A percentile compares a stretch with the other conserved stretches of the same genome.
Conservation (phyloP, 345 rosid genomes). For the Abelmoschus esculentus region DNA sequence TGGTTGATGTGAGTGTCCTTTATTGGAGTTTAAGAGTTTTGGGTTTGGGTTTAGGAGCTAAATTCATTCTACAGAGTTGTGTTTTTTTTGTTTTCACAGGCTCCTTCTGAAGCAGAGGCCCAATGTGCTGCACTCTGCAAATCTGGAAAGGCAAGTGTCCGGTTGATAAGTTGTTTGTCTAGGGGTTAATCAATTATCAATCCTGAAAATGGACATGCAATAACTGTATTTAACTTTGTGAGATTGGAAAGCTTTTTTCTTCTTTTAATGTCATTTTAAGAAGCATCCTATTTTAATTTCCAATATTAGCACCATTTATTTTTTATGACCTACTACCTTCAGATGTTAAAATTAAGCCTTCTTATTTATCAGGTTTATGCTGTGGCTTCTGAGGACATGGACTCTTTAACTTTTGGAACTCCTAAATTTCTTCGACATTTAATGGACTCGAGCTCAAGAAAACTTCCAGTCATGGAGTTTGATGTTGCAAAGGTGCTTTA, state of each 20-base stretch:
- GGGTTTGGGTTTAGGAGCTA: neutral
- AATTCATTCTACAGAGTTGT: neutral
- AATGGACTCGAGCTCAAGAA: constrained; percentile 98
- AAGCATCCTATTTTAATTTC: neutral
- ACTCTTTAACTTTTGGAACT: constrained; percentile 94
- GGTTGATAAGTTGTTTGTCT: neutral
- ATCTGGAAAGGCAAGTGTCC: constrained; percentile 56
- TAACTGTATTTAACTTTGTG: neutral
- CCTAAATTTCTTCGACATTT: constrained; percentile 89
- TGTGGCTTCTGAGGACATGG: constrained; percentile 99
- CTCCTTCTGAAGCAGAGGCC: constrained; percentile 93
- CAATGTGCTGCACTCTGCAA: constrained; percentile 92
- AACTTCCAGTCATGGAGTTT: constrained; percentile 92
- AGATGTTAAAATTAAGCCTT: neutral
- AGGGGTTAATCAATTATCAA: neutral
- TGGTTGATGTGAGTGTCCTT: constrained; percentile 53
- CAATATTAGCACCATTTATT: neutral
- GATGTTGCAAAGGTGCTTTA: constrained; percentile 61
- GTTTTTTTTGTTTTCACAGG: constrained; percentile 37
- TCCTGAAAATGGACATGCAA: neutral
- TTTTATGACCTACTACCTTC: neutral
- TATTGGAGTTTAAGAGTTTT: neutral
- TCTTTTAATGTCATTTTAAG: neutral
- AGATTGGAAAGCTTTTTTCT: neutral
- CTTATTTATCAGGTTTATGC: constrained; percentile 61